Conservation (phyloP, 1,139 yeast genomes). For the Taphrina sp. region DNA sequence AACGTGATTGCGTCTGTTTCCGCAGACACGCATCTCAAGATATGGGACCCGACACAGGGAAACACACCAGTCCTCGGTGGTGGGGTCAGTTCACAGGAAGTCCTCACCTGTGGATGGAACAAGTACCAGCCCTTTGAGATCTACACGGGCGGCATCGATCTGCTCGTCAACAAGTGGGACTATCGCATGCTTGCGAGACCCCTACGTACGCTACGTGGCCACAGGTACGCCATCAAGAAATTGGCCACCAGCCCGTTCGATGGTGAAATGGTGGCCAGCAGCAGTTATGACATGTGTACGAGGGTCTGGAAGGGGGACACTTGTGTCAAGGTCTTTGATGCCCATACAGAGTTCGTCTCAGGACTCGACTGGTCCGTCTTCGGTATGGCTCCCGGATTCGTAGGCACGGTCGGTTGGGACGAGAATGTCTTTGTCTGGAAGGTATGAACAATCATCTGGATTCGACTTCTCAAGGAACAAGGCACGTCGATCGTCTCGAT, state of each 20-base stretch:
- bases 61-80: slow-evolving; percentile 60
- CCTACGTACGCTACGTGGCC: slow-evolving; percentile 75
- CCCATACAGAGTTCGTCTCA: slow-evolving; percentile 82
- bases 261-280: slow-evolving; percentile 65
- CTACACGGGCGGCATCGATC: slow-evolving; percentile 90
- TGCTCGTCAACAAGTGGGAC: slow-evolving; percentile 82
- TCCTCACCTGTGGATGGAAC: slow-evolving; percentile 82
- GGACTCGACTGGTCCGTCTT: slow-evolving; percentile 96
- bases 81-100: slow-evolving; percentile 79
- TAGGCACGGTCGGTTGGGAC: slow-evolving; percentile 94
- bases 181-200: slow-evolving; percentile 68
- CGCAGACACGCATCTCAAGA: slow-evolving; percentile 71
- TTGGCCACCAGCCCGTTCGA: slow-evolving; percentile 88
- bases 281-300: slow-evolving; percentile 91
- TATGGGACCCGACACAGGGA: slow-evolving; percentile 81
- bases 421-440: slow-evolving; percentile 94
- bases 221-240: slow-evolving; percentile 80
- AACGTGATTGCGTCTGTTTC: slow-evolving; percentile 68
- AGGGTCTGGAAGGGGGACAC: slow-evolving; percentile 72
- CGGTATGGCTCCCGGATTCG: slow-evolving; percentile 91
- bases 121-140: slow-evolving; percentile 75
- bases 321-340: slow-evolving; percentile 55
- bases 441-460: too few species aligned
- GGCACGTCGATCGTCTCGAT: too few species aligned
- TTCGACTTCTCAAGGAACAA: too few species aligned